Evolutionary conservation across 2,329 filamentous ascomycete genomes (phyloP), one percentile per base, ranked within the genome.

Genomic region (Calonectria montana): DNA sequence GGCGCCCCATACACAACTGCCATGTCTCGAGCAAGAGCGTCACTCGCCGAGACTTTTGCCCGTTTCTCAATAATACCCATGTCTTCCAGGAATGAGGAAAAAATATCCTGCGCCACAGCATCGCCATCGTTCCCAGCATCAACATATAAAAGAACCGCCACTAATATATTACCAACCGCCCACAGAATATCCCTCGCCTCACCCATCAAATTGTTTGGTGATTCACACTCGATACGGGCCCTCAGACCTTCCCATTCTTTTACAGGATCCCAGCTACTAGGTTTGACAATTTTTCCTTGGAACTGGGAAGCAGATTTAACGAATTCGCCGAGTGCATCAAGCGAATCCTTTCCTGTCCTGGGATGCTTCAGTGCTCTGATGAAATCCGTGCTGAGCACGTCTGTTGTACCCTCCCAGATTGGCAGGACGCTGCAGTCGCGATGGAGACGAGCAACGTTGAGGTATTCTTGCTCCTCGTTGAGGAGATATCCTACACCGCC

Each of bases 331-430:
- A 90, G 76, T 1, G 86, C 87, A n/a, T 83, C 80, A 3, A 87
- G 71, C 39, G 81, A 82, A 12, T 80, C 82, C 13, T 67, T 76
- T 4, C 83, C 87, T 1, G 72, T 79, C 27, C 80, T 80, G 0
- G 85, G 80, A 39, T 89, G 86, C 72, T 88, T 88, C 48, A 90
- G 69, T 0, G 86, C 86, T 23, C 87, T 80, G 16, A 88, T 72
- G 18, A 87, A 83, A 71, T 89, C 88, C 1, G 84, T 86, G 5
- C 90, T 90, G 67, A 95, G 85, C 7, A 95, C 91, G 76, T 94
- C 92, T 0, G 92, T 94, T 0, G 93, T 94, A 1, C 93, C 92
- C 81, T 94, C 92, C 91, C 92, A 94, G 61, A 94, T 94, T 16
- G 89, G 87, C 63, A 90, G 83, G 3, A 94, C 92, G 9, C 83